Percentiles rank a stretch among this genome's conserved stretches.
Evolutionary conservation across 441 rosid genomes (phyloP).

Genomic region (Aleurites moluccanus): DNA sequence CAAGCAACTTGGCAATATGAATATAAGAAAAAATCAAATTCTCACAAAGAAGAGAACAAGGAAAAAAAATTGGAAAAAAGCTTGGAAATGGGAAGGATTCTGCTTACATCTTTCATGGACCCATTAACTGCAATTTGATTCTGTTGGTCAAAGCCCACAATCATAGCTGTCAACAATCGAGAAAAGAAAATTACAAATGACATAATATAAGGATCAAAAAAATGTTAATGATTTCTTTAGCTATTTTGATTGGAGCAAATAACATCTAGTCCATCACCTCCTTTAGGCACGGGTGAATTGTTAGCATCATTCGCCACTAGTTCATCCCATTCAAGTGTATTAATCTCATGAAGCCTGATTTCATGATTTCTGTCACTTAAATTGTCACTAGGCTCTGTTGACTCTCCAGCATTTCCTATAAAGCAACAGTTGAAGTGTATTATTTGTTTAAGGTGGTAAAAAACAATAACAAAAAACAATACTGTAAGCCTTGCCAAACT

Average conservation of each 20-base stretch:
- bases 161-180: constrained; percentile 45
- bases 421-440: not conserved
- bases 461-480: not conserved
- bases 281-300: constrained; percentile 33
- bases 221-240: constrained; percentile 16
- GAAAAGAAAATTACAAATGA: constrained; percentile 4
- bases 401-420: constrained; percentile 27
- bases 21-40: not conserved
- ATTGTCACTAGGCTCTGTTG: constrained; percentile 49
- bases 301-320: constrained; percentile 59
- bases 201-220: not conserved
- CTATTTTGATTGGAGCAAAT: constrained; percentile 10
- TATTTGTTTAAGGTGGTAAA: not conserved
- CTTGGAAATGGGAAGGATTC: constrained; percentile 19
- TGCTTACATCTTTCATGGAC: constrained; percentile 51
- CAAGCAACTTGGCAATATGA: not conserved
- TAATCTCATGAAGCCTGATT: constrained; percentile 83
- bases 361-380: constrained; percentile 55
- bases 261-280: constrained; percentile 43
- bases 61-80: not conserved
- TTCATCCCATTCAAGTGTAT: constrained; percentile 98
- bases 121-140: constrained; percentile 42
- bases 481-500: not conserved
- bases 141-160: constrained; percentile 44
- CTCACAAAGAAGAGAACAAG: not conserved